Conservation (phyloP, 257 asterid species). For the Solanum acaule region DNA sequence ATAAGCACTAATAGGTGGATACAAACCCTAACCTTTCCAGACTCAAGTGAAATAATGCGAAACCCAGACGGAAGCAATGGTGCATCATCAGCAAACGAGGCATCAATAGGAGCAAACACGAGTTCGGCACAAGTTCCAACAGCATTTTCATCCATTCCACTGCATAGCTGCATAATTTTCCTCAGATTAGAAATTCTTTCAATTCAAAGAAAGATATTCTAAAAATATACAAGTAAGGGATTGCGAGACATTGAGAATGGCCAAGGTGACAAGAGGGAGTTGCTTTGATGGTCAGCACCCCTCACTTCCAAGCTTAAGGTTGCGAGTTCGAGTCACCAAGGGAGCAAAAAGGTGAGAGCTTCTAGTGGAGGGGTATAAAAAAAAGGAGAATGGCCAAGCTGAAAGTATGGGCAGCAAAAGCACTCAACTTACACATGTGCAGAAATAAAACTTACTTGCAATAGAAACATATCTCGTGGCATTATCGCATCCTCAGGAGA, state of each 20-base stretch:
- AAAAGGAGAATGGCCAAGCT: not conserved
- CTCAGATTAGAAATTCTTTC: not conserved
- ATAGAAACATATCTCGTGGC: constrained; percentile 65
- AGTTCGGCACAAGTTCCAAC: constrained; percentile 80
- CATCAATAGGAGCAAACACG: constrained; percentile 87
- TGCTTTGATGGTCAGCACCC: too few relatives aligned
- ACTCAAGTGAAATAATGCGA: constrained; percentile 77
- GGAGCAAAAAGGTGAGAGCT: not conserved
- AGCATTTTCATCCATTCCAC: constrained; percentile 86
- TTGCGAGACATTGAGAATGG: not conserved
- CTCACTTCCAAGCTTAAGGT: not conserved
- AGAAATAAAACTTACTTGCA: constrained; percentile 47
- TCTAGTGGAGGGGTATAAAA: not conserved
- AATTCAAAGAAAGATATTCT: not conserved
- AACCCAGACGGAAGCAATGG: constrained; percentile 89
- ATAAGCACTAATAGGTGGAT: not conserved
- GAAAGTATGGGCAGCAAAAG: not conserved
- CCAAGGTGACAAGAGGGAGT: not conserved
- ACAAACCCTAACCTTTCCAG: constrained; percentile 43
- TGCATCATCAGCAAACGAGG: constrained; percentile 81
- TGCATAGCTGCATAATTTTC: constrained; percentile 40
- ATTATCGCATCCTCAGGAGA: constrained; percentile 60
- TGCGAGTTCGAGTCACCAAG: not conserved
- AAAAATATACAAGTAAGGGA: not conserved
- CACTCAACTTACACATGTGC: not conserved